phyloP scores from a whole-genome alignment of 306 rosid genomes.

The Calophaca sinica region DNA sequence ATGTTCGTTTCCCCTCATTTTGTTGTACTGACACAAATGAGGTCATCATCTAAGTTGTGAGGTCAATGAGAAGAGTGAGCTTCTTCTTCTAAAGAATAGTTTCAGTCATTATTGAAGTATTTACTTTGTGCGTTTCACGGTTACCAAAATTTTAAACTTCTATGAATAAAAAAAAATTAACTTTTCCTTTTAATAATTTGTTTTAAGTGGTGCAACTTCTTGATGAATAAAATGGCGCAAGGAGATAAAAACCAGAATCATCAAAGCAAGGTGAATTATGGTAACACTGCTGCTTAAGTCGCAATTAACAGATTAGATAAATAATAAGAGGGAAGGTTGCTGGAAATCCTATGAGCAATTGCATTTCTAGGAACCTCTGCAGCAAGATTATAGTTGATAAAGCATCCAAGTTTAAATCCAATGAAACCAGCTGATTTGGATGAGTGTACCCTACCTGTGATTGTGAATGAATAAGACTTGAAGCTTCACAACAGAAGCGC shows the following conservation, averaged over 20 bases:
- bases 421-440: not conserved
- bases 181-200: too few species aligned
- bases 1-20: too few species aligned
- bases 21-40: too few species aligned
- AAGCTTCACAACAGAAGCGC: not conserved
- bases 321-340: slow-evolving; percentile 3
- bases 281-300: not conserved
- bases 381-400: not conserved
- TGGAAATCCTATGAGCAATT: not conserved
- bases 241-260: too few species aligned
- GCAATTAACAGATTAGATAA: not conserved
- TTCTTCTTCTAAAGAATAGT: too few species aligned
- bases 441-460: not conserved
- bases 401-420: not conserved
- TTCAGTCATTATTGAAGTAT: too few species aligned
- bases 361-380: not conserved
- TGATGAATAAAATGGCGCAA: not conserved
- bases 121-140: too few species aligned
- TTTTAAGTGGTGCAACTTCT: slow-evolving; percentile 1
- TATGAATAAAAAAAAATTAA: too few species aligned
- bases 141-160: not conserved
- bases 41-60: too few species aligned
- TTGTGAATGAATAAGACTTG: not conserved
- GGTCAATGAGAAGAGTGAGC: too few species aligned
- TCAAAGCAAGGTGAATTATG: too few species aligned